A percentile compares a stretch with the other conserved stretches of the same genome.
Evolutionary conservation across 441 rosid genomes (phyloP).

Genomic region (Pelargonium myrrhifolium): DNA sequence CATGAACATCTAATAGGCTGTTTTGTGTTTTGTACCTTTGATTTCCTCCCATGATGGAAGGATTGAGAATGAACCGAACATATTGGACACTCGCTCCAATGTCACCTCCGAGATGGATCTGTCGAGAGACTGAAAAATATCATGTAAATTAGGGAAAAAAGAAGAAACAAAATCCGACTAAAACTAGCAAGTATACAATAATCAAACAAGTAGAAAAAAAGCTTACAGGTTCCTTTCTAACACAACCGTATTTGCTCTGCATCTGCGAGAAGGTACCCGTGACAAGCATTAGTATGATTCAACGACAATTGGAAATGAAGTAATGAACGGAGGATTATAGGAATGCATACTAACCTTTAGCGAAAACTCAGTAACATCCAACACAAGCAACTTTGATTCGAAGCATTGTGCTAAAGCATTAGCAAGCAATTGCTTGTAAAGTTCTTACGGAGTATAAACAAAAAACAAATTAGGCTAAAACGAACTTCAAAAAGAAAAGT

Average conservation of each 20-base stretch:
- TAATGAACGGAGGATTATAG: too few species aligned
- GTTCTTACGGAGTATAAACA: slow-evolving; percentile 33
- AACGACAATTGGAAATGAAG: too few species aligned
- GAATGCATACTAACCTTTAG: background rate
- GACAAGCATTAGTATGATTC: background rate
- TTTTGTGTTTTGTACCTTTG: background rate
- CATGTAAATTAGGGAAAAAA: background rate
- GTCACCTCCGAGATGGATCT: background rate
- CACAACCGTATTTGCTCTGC: background rate
- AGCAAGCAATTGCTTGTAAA: slow-evolving; percentile 90
- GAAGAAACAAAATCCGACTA: background rate
- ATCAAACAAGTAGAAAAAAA: background rate
- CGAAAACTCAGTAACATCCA: background rate
- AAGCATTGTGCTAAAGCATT: slow-evolving; percentile 72
- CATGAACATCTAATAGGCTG: background rate
- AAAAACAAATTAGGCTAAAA: slow-evolving; percentile 12
- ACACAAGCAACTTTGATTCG: slow-evolving; percentile 58
- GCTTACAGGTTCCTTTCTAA: slow-evolving; percentile 1
- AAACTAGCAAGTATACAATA: background rate
- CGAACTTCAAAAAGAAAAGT: background rate
- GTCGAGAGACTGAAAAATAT: background rate
- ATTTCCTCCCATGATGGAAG: background rate
- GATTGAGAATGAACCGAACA: slow-evolving; percentile 4
- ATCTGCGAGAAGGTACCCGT: background rate
- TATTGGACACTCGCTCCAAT: background rate